Base-by-base conservation (phyloP, 2,329 filamentous ascomycete species). In the Tolypocladium cylindrosporum region DNA sequence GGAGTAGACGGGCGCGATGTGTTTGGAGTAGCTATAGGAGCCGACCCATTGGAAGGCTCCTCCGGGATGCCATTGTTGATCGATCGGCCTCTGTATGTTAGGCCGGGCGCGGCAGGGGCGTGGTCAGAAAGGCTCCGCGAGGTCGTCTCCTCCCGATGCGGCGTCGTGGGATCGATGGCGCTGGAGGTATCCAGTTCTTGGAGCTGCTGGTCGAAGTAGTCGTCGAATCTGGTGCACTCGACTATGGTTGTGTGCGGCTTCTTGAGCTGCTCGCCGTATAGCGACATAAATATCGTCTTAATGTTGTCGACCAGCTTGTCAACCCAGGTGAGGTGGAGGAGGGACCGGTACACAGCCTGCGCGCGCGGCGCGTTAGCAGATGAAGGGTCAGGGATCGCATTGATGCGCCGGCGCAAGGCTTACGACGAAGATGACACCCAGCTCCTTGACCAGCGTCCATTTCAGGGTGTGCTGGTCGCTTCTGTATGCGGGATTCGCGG, bases 231-330 rank as follows among this genome's bases (percentile, higher is more conserved):
- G 56, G 79, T 71, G 74, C 91, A 96, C 69, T 92, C 84, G 58
- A 94, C 80, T 27, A 89, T 79, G 57, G 89, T 91, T 13, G 86
- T 89, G 69, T 93, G 84, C 34, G 89, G 84, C 65, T 89, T 89
- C 71, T 86, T 91, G 57, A 99, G 77, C 72, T 96, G 89, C 59
- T 94, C 88, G 64, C 87, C 89, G 71, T 97, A 99, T 36, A 97
- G 81, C 63, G 91, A 89, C 64, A 94, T 82, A 69, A 97, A 99
- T 40, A 99, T 86, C 11, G 89, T 91, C 71, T 88, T 90, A 67
- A 97, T 91, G 68, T 97, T 96, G 69, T 97, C 93, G 64, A 99
- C 85, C 54, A 99, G 86, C 72, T 94, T 91, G 73, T 99, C 94
- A 63, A 97, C 90, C 94, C 95, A 99, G 14, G 90, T 92, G 10